Conservation (phyloP, 257 asterid species). For the Solanum tarapatanum region DNA sequence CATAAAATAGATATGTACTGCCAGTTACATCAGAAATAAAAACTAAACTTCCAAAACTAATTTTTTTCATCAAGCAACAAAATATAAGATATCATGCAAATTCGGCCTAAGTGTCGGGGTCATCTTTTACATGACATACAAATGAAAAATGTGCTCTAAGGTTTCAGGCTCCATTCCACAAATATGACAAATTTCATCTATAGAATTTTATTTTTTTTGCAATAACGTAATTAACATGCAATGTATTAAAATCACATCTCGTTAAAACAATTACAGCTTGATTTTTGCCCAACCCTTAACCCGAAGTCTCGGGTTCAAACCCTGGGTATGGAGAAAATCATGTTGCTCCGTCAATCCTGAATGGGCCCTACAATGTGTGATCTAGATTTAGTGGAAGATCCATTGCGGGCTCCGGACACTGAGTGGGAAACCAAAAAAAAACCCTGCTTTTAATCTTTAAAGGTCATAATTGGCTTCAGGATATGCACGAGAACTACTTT, state of each 20-base stretch:
- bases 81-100: not conserved
- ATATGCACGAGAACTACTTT: not conserved
- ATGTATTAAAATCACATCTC: not conserved
- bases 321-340: not conserved
- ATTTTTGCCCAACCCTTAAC: not conserved
- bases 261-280: not conserved
- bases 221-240: not conserved
- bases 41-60: not conserved
- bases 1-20: not conserved
- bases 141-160: not conserved
- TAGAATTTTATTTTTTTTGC: not conserved
- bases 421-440: not conserved
- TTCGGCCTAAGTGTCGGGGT: not conserved
- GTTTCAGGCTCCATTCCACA: not conserved
- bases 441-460: not conserved
- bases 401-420: not conserved
- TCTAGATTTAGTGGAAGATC: not conserved
- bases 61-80: not conserved
- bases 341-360: not conserved
- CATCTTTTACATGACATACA: not conserved
- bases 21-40: not conserved
- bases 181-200: not conserved
- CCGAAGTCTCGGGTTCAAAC: not conserved
- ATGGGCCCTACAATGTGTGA: not conserved
- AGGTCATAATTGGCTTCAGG: not conserved